Evolutionary conservation across 352 stramenopile genomes (phyloP).

Genomic region (Globisporangium uncinulatum): DNA sequence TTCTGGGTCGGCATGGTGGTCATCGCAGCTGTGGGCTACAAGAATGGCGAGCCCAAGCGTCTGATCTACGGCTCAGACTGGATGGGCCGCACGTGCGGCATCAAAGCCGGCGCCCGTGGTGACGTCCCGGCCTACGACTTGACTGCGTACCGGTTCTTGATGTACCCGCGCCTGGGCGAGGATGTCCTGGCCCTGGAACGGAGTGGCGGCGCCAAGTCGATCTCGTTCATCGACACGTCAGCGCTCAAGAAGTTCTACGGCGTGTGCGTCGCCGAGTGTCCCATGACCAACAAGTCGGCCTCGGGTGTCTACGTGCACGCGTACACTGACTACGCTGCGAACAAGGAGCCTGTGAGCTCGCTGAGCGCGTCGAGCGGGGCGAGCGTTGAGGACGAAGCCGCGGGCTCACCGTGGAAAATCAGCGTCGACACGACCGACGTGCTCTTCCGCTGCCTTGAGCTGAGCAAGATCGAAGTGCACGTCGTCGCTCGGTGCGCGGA

Average conservation of each 20-base stretch:
- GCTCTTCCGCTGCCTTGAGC: conserved; percentile 64
- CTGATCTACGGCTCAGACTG: conserved; percentile 74
- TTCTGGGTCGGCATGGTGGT: conserved; percentile 65
- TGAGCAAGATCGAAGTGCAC: conserved; percentile 42
- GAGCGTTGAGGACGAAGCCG: conserved; percentile 39
- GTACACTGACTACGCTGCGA: conserved; percentile 42
- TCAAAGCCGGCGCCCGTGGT: conserved; percentile 34
- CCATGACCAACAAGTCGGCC: conserved; percentile 31
- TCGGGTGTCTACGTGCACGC: conserved; percentile 49
- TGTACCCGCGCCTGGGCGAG: conserved; percentile 62
- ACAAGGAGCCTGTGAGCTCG: conserved; percentile 33
- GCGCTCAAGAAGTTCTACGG: conserved; percentile 40
- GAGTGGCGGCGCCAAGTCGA: conserved; percentile 6
- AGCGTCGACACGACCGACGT: conserved; percentile 58
- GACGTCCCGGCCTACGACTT: conserved; percentile 56
- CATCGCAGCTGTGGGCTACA: conserved; percentile 56
- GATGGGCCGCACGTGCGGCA: conserved; percentile 62
- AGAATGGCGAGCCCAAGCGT: conserved; percentile 64
- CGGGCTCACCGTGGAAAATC: conserved; percentile 57
- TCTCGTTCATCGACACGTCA: conserved; percentile 15
- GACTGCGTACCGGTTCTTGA: conserved; percentile 56
- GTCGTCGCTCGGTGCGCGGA: conserved; percentile 50
- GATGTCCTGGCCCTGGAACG: conserved; percentile 34
- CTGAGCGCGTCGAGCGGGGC: conserved; percentile 15
- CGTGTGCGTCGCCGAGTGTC: conserved; percentile 43